Evolutionary conservation across 1,284 basidiomycete species (phyloP), one percentile per base, ranked within the genome.

Genomic region (Anthracocystis walkeri): DNA sequence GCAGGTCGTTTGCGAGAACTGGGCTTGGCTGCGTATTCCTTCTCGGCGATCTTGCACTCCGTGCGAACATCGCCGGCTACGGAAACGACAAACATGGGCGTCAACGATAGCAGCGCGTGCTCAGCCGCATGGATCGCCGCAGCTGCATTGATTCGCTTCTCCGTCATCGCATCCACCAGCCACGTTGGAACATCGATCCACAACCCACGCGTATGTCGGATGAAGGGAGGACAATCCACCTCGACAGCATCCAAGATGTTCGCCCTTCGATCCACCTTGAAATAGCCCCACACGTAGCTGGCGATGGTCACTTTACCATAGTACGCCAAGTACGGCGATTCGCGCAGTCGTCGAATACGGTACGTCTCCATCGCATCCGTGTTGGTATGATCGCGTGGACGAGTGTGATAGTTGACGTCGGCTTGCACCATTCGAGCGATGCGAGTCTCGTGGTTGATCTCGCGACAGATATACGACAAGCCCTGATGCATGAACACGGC

Each of bases 101-200:
- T 87, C 31, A 87, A 78, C 51, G 93, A 93, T 66, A 95, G 86
- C 73, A 95, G 88, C 0, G 93, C 93, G 82, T 96, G 94, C 71
- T 91, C 89, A 1, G 93, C 92, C 2, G 92, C 90, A 80, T 95
- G 94, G 55, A 95, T 93, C 0, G 91, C 92, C 64, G 90, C 92
- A 0, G 92, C 90, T 0, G 89, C 88, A 63, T 89, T 90, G 62
- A 93, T 89, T 7, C 87, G 87, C 71, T 91, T 90, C 21, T 84
- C 80, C 5, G 87, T 87, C 81, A 96, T 73, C 42, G 83, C 82
- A 18, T 88, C 53, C 90, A 86, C 38, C 85, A 86, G 56, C 91
- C 85, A 50, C 87, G 87, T 12, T 0, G 93, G 92, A 1, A 95
- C 87, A 80, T 96, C 93, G 27, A 96, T 87, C 94, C 94, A 96